phyloP scores from a whole-genome alignment of 495 filamentous ascomycete genomes.

The Aspergillus wentii region DNA sequence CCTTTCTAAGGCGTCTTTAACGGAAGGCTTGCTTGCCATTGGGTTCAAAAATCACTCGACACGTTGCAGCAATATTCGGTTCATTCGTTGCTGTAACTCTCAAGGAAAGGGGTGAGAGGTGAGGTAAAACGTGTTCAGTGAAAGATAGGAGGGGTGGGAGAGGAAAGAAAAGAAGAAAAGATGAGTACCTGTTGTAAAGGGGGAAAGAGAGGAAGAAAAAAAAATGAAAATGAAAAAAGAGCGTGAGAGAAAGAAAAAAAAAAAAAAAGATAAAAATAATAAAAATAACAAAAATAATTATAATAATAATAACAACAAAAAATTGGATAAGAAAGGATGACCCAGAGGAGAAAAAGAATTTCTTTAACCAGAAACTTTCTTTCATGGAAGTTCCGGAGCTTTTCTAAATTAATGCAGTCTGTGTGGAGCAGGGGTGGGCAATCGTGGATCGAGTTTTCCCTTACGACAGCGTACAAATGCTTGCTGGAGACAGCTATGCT shows the following conservation, averaged over 20 bases:
- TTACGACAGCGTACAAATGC: too few species aligned
- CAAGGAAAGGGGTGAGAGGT: too few species aligned
- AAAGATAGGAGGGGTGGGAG: neutral
- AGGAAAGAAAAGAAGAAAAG: neutral
- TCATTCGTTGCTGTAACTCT: too few species aligned
- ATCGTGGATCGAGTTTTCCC: neutral
- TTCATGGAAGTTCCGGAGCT: slow-evolving; percentile 4
- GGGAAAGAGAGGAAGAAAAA: slow-evolving; percentile 3
- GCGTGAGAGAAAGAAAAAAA: slow-evolving; percentile 5
- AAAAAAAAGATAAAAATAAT: slow-evolving; percentile 4
- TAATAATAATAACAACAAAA: too few species aligned
- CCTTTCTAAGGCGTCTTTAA: slow-evolving; percentile 55
- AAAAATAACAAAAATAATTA: too few species aligned
- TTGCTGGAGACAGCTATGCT: too few species aligned
- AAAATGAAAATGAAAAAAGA: neutral
- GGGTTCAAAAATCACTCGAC: too few species aligned
- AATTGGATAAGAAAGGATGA: too few species aligned
- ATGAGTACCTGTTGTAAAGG: slow-evolving; percentile 2
- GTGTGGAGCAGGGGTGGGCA: slow-evolving; percentile 22
- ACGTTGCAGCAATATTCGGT: too few species aligned
- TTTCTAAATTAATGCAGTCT: slow-evolving; percentile 21
- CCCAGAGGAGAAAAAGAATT: too few species aligned
- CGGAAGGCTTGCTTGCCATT: slow-evolving; percentile 15
- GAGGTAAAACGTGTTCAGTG: too few species aligned
- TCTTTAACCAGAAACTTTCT: too few species aligned